Percentiles rank a stretch among this genome's conserved stretches.
Conservation (phyloP, 495 filamentous ascomycete genomes). For the Tuber borchii region DNA sequence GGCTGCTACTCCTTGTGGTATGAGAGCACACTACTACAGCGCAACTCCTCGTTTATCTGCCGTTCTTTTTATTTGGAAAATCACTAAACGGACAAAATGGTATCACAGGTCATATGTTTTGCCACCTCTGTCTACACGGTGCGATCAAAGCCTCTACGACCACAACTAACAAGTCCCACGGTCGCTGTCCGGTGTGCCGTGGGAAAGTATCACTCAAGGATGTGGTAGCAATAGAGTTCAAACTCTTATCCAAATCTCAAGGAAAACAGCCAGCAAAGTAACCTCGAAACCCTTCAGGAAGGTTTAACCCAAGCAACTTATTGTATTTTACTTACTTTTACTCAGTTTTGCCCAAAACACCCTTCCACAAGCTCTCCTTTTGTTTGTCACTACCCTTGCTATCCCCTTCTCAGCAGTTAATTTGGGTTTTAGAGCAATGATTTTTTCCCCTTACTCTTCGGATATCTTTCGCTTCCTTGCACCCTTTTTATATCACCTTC, state of each 20-base stretch:
- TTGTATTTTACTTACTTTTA: background rate
- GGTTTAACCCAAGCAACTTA: background rate
- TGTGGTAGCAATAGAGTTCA: conserved; percentile 39
- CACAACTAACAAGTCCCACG: conserved; percentile 33
- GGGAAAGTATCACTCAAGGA: conserved; percentile 40
- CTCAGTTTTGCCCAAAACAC: background rate
- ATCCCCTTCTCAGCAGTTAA: background rate
- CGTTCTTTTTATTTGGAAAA: background rate
- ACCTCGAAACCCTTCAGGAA: background rate
- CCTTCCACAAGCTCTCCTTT: background rate
- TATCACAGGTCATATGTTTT: conserved; percentile 71
- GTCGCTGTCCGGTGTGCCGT: conserved; percentile 37
- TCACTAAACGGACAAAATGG: background rate
- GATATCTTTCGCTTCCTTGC: background rate
- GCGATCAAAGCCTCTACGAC: conserved; percentile 57
- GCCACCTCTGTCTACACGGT: conserved; percentile 70
- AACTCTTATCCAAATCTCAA: conserved; percentile 29
- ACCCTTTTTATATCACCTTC: background rate
- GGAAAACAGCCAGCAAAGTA: conserved; percentile 21
- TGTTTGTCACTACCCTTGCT: background rate
- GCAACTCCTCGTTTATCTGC: conserved; percentile 6
- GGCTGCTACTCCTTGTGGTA: conserved; percentile 79
- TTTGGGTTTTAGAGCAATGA: background rate
- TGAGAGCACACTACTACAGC: conserved; percentile 39
- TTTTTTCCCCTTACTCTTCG: background rate